Conservation (phyloP, 257 asterid species). For the Leptodermis oblonga region DNA sequence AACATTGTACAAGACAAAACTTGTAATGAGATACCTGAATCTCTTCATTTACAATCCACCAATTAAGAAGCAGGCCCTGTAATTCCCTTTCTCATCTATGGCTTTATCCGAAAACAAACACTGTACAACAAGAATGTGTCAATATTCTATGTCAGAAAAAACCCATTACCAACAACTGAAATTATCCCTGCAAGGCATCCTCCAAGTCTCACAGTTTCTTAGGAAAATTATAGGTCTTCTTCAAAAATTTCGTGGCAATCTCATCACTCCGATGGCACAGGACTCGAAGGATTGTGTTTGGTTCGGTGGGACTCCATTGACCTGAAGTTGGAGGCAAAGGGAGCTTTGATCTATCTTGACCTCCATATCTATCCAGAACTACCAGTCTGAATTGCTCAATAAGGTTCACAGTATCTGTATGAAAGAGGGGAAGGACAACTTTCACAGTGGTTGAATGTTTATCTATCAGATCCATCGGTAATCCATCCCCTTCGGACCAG, state of each 20-base stretch:
- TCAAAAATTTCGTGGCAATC: constrained; percentile 64
- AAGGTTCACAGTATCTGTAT: constrained; percentile 44
- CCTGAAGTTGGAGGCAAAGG: constrained; percentile 74
- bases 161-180: neutral
- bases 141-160: neutral
- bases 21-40: neutral
- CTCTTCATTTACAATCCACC: constrained; percentile 5
- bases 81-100: neutral
- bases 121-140: neutral
- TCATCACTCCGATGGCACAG: constrained; percentile 72
- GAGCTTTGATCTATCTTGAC: constrained; percentile 41
- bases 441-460: constrained; percentile 41
- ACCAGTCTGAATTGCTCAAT: constrained; percentile 44
- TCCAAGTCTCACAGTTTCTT: constrained; percentile 36
- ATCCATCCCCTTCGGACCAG: constrained; percentile 95
- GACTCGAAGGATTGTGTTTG: constrained; percentile 65
- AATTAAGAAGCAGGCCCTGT: neutral
- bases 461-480: constrained; percentile 76
- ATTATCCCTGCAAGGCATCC: neutral
- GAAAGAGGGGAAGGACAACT: constrained; percentile 55
- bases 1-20: neutral
- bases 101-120: neutral
- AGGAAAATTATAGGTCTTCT: constrained; percentile 59
- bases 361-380: constrained; percentile 28
- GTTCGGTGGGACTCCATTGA: constrained; percentile 68